phyloP scores from a whole-genome alignment of 495 filamentous ascomycete genomes.

The Schizothecium vesticola region DNA sequence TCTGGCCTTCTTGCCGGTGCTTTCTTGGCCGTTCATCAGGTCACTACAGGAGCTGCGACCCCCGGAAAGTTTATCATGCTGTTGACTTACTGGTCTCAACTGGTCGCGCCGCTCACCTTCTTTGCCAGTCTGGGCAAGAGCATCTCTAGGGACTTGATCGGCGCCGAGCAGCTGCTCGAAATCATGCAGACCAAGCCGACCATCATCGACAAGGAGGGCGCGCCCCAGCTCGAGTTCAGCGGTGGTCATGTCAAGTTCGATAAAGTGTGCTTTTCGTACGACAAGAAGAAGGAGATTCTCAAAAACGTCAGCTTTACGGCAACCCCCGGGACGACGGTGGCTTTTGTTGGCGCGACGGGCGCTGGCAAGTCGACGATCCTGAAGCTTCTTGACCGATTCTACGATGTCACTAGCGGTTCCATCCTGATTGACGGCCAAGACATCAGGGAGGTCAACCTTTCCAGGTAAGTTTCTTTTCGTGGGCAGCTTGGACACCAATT shows the following conservation, averaged over 20 bases:
- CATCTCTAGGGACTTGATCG: slow-evolving; percentile 58
- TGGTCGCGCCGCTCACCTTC: slow-evolving; percentile 56
- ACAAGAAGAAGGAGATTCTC: slow-evolving; percentile 59
- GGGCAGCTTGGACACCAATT: neutral
- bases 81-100: slow-evolving; percentile 63
- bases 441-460: slow-evolving; percentile 60
- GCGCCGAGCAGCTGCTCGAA: slow-evolving; percentile 66
- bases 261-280: slow-evolving; percentile 65
- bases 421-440: slow-evolving; percentile 74
- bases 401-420: slow-evolving; percentile 57
- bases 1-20: slow-evolving; percentile 58
- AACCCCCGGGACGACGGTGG: slow-evolving; percentile 58
- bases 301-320: slow-evolving; percentile 59
- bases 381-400: slow-evolving; percentile 66
- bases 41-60: slow-evolving; percentile 48
- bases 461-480: slow-evolving; percentile 34
- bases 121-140: slow-evolving; percentile 57
- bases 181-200: slow-evolving; percentile 63
- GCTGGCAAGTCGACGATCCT: slow-evolving; percentile 73
- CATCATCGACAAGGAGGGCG: slow-evolving; percentile 51
- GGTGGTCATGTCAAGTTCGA: slow-evolving; percentile 61
- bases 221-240: slow-evolving; percentile 50
- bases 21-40: slow-evolving; percentile 64
- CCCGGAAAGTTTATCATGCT: slow-evolving; percentile 69
- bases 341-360: slow-evolving; percentile 73